Base-by-base conservation (phyloP, 805 yeast genomes). In the Candida koratica region DNA sequence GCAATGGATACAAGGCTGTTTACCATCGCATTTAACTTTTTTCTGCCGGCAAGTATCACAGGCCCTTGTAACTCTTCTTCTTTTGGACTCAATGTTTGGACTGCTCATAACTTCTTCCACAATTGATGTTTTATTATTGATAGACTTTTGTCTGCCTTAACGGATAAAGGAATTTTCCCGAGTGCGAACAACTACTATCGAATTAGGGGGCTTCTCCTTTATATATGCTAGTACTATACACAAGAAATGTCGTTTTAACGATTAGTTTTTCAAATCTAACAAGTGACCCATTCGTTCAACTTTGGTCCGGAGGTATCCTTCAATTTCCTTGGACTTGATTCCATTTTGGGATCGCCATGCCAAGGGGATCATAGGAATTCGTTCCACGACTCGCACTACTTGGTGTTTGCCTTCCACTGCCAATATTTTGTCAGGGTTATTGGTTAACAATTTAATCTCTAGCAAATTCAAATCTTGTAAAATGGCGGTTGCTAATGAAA, bases 281-380 rank as follows among this genome's bases (percentile, higher is more conserved):
- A 93, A 62, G 61, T 93, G 99, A 0, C 99, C 99, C 99, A 93
- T 93, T 51, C 95, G 73, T 59, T 90, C 96, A 36, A 90, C 84
- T 63, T 93, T 93, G 1, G 99, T 93, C 51, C 93, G 76, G 41
- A 93, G 66, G 53, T 93, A 93, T 1, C 95, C 95, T 49, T 93
- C 96, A 20, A 93, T 84, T 60, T 93, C 99, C 42, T 72, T 74
- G 23, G 89, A 77, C 46, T 81, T 72, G 41, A 93, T 83, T 5
- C 97, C 97, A 6, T 43, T 38, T 6, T 41, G 45, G 14, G 52
- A 36, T 16, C 53, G 73, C 98, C 98, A 93, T 6, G 96, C 89
- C 37, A 89, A 71, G 10, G 99, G 99, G 3, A 93, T 75, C 99
- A 93, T 93, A 24, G 99, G 96, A 2, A 90, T 88, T 46, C 98